Conservation (phyloP, 352 stramenopile species). For the Phytopythium sindhum region DNA sequence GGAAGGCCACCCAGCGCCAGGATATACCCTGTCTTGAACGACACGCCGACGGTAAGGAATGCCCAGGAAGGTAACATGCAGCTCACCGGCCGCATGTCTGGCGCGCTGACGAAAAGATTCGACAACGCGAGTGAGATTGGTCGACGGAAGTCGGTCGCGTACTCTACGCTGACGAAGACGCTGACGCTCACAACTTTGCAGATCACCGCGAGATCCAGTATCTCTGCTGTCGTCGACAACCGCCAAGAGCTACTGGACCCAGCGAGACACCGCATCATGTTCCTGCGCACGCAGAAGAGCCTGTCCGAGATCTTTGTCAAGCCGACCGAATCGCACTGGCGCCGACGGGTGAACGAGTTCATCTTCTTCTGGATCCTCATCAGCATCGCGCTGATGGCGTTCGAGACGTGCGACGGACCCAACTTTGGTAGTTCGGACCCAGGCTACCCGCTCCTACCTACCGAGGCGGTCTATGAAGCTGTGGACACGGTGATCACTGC, state of each 20-base stretch:
- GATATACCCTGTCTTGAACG: slow-evolving; percentile 8
- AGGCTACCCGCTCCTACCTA: slow-evolving; percentile 51
- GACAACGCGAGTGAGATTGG: not conserved
- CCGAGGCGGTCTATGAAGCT: slow-evolving; percentile 25
- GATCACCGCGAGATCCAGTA: slow-evolving; percentile 9
- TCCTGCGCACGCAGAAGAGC: slow-evolving; percentile 37
- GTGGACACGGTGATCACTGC: slow-evolving; percentile 38
- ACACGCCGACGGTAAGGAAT: not conserved
- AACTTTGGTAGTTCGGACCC: slow-evolving; percentile 52
- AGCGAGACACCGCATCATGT: slow-evolving; percentile 31
- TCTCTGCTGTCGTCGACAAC: not conserved
- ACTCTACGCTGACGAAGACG: slow-evolving; percentile 11
- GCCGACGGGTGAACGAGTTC: slow-evolving; percentile 31
- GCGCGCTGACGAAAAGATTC: not conserved
- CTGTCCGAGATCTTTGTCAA: slow-evolving; percentile 40
- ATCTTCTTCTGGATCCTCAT: slow-evolving; percentile 56
- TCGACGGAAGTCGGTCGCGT: not conserved
- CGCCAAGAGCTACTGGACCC: slow-evolving; percentile 14
- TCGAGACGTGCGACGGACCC: slow-evolving; percentile 61
- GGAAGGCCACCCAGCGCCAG: not conserved
- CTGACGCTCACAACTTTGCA: slow-evolving; percentile 20
- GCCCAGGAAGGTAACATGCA: not conserved
- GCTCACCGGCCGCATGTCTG: not conserved
- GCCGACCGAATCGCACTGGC: slow-evolving; percentile 29
- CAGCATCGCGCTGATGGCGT: slow-evolving; percentile 40